Evolutionary conservation across 768 basidiomycete genomes (phyloP), one percentile per base, ranked within the genome.

Genomic region (Boletus reticulatus): DNA sequence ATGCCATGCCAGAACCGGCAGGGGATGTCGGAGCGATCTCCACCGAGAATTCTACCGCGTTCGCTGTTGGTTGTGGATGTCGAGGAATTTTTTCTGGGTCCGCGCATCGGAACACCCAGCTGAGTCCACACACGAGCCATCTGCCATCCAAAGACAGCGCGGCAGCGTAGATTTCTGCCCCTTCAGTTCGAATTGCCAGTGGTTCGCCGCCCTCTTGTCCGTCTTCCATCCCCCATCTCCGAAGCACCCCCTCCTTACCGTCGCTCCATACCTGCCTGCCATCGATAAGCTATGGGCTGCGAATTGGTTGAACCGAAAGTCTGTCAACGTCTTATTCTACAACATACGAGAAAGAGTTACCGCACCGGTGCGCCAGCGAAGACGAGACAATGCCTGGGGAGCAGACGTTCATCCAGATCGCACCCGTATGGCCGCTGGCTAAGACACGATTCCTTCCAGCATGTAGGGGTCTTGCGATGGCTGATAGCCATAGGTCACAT

Each of bases 401-500:
- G 38, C 38, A 74, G 53, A 75, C 73, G 43, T 73, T 73, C 70
- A 76, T 72, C 82, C 76, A 78, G 57, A 75, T 67, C 52, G 67
- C 68, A 58, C 69, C 68, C 31, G 71, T 38, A 50, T 72, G 65
- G n/a, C 64, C 62, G 44, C 62, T 69, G 53, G 60, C 51, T n/a
- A 71, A 72, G 31, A 61, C 49, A 83, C 81, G 57, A 83, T 81
- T 73, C 88, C 87, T 65, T 89, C 88, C 38, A 84, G 76, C 76
- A 89, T 81, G 62, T 81, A 90, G 49, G 82, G 76, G 50, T 88
- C 84, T 52, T 83, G 82, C 13, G 78, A 77, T 24, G 76, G 73
- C 62, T 82, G 80, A 58, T 77, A 83, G 48, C 79, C 82, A 64
- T 80, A 81, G 43, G 80, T 75, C 9, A 79, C 78, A 48, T 78